Conservation (phyloP, 164 flowering plant genomes). For the Platanus orientalis region DNA sequence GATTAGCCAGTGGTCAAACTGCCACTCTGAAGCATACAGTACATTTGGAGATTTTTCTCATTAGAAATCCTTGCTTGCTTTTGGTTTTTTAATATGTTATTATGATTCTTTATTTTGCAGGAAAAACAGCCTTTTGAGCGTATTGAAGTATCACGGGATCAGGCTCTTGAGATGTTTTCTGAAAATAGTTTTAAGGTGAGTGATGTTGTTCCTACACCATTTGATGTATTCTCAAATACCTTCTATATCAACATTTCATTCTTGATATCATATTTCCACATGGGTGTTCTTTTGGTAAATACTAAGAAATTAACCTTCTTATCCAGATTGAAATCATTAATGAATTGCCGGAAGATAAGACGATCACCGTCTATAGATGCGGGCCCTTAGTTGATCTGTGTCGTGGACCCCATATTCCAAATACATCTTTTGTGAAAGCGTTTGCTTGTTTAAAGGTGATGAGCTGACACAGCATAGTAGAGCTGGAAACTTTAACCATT, state of each 20-base stretch:
- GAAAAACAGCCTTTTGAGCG: conserved; percentile 97
- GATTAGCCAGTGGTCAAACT: no score
- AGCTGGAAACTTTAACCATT: background rate
- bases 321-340: conserved; percentile 84
- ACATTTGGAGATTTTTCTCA: no score
- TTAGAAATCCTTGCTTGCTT: background rate
- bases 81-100: background rate
- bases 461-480: background rate
- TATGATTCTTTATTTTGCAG: conserved; percentile 32
- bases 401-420: conserved; percentile 99
- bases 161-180: conserved; percentile 94
- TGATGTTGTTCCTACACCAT: background rate
- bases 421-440: conserved; percentile 94
- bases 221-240: background rate
- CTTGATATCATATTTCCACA: background rate
- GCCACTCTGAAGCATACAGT: no score
- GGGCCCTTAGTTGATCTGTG: conserved; percentile 98
- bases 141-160: conserved; percentile 85
- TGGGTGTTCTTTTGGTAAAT: background rate
- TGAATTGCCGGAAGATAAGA: conserved; percentile 88
- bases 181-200: conserved; percentile 86
- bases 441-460: conserved; percentile 83
- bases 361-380: conserved; percentile 98
- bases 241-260: background rate
- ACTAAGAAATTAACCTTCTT: background rate